Conservation (phyloP, 257 asterid genomes). For the Plantago elongata region DNA sequence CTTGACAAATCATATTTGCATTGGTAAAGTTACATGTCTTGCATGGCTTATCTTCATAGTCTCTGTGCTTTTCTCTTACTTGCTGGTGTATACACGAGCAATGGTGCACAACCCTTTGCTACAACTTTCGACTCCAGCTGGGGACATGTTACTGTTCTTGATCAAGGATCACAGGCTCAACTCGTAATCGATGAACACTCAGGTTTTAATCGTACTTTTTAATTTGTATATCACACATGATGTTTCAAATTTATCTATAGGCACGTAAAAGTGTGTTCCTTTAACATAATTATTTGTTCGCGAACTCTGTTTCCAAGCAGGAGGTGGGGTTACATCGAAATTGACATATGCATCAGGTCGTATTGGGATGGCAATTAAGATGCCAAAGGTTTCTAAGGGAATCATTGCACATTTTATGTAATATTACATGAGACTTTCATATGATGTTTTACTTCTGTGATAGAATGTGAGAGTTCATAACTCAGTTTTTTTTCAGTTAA, state of each 20-base stretch:
- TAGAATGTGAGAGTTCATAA: neutral
- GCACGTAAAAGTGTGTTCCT: neutral
- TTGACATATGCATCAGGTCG: slow-evolving; percentile 37
- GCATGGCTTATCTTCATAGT: too few relatives aligned
- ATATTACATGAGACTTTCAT: neutral
- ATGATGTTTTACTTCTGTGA: neutral
- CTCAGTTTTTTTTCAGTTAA: slow-evolving; percentile 28
- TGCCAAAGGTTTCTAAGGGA: slow-evolving; percentile 34
- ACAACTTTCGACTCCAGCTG: too few relatives aligned
- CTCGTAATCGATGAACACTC: neutral
- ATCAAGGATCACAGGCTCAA: slow-evolving; percentile 2
- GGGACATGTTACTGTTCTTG: too few relatives aligned
- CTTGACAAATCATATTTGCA: too few relatives aligned
- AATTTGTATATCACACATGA: neutral
- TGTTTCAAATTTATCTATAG: neutral
- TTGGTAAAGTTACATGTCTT: too few relatives aligned
- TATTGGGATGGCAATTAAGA: slow-evolving; percentile 42
- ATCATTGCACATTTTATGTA: slow-evolving; percentile 49
- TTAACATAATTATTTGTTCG: neutral
- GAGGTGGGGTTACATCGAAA: slow-evolving; percentile 55
- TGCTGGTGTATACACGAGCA: too few relatives aligned
- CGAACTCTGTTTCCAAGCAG: slow-evolving; percentile 7
- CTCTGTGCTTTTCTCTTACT: too few relatives aligned
- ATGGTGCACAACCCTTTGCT: too few relatives aligned
- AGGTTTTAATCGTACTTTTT: neutral